Evolutionary conservation across 805 yeast species (phyloP), one percentile per base, ranked within the genome.

Genomic region (Barnettozyma pratensis): DNA sequence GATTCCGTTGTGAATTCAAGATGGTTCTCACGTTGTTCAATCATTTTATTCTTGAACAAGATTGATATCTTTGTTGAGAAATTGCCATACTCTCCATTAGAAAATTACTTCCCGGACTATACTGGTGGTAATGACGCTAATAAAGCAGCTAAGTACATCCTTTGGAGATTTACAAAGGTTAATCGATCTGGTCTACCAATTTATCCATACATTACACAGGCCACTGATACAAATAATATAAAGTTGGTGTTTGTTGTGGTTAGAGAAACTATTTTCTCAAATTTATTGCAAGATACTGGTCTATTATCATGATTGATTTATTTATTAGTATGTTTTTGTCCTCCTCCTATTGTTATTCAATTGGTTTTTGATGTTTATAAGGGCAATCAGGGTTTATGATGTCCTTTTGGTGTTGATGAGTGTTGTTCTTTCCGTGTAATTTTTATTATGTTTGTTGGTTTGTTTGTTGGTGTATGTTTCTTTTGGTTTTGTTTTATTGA

Each of bases 191-290:
- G 89, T 25, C 71, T 89, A 53, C 85, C 83, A 51, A 79, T 91
- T 34, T 87, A 86, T 59, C 96, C 97, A 10, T 96, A 90, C 65
- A 86, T 90, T 27, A 90, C 97, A 4, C 96, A 90, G 66, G 97
- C 97, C 0, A 90, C 96, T 0, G 96, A 90, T 64, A 90, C 97
- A 6, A 81, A 88, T 30, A 90, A 90, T 66, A 89, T 91, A 53
- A 81, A 85, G 60, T 70, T 89, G 58, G 96, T 90, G 6, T 84
- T 87, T 68, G 90, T 89, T 10, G 91, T 92, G 7, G 87, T 87
- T 37, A 83, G 81, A 59, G 94, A 87, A 62, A 85, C 90, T 4
- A 81, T 87, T 42, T 72, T 87, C 61, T 89, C 86, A 56, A 87
- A 86, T 61, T 73, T 86, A 19, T 74, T 87, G 55, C 81, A 81